Evolutionary conservation across 2,329 filamentous ascomycete genomes (phyloP).

Genomic region (Pseudogymnoascus sp.): DNA sequence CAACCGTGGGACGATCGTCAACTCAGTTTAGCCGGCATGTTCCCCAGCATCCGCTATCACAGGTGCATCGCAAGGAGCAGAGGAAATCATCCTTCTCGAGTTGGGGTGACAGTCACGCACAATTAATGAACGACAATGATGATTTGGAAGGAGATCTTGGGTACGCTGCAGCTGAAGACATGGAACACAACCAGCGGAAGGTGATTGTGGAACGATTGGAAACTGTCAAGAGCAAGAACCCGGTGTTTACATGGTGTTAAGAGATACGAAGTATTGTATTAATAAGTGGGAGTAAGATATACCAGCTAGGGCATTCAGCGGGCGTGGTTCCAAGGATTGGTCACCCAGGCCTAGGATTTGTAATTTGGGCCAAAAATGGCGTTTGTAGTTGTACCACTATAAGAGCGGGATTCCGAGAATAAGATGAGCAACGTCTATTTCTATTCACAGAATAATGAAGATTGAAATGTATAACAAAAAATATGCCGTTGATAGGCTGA

Average conservation of each 20-base stretch:
- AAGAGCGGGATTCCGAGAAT: constrained; percentile 4
- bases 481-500: background rate
- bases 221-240: constrained; percentile 89
- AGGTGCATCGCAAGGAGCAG: constrained; percentile 14
- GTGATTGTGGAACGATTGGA: constrained; percentile 96
- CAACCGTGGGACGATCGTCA: constrained; percentile 20
- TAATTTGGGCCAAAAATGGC: constrained; percentile 9
- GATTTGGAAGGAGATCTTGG: constrained; percentile 88
- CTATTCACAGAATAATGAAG: background rate
- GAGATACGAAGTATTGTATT: constrained; percentile 17
- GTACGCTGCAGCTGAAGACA: constrained; percentile 86
- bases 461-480: background rate
- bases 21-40: constrained; percentile 29
- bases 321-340: constrained; percentile 6
- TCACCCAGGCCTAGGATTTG: constrained; percentile 5
- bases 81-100: constrained; percentile 34
- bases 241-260: constrained; percentile 95
- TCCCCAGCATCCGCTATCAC: constrained; percentile 20
- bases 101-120: constrained; percentile 8
- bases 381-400: constrained; percentile 8
- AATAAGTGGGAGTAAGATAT: constrained; percentile 9
- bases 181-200: constrained; percentile 84
- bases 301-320: constrained; percentile 7
- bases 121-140: constrained; percentile 53
- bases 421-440: background rate